Evolutionary conservation across 2,329 filamentous ascomycete genomes (phyloP).

Genomic region (Trichoderma sp.): DNA sequence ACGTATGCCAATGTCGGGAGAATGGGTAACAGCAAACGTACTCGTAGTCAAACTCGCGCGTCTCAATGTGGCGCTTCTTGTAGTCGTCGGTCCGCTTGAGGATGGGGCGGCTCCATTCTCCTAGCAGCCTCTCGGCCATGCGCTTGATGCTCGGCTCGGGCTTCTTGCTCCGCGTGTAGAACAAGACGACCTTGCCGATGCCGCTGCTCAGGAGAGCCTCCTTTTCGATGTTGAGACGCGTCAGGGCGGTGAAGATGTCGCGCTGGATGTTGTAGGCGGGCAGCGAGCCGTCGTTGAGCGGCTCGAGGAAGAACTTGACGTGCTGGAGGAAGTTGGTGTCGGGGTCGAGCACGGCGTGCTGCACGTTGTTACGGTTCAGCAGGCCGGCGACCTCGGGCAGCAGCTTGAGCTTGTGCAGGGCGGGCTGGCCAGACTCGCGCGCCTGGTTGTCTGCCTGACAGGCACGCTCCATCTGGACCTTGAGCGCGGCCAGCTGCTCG

Average conservation of each 20-base stretch:
- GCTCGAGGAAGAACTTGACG: slow-evolving; percentile 96
- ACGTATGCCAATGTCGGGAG: no score
- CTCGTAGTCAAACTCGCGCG: slow-evolving; percentile 65
- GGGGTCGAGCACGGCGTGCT: slow-evolving; percentile 83
- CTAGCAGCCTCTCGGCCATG: slow-evolving; percentile 87
- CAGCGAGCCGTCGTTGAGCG: slow-evolving; percentile 87
- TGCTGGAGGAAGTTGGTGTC: slow-evolving; percentile 94
- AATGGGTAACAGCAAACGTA: slow-evolving; percentile 50
- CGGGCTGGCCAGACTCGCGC: slow-evolving; percentile 76
- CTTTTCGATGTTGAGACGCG: slow-evolving; percentile 83
- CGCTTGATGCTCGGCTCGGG: slow-evolving; percentile 88
- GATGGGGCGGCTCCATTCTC: slow-evolving; percentile 94
- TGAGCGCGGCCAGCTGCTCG: slow-evolving; percentile 84
- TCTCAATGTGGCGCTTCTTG: slow-evolving; percentile 74
- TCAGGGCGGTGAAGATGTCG: slow-evolving; percentile 82
- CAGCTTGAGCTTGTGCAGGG: slow-evolving; percentile 90
- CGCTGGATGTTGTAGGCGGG: slow-evolving; percentile 98
- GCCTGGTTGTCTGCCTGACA: slow-evolving; percentile 84
- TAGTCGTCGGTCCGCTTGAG: slow-evolving; percentile 93
- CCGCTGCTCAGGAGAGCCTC: slow-evolving; percentile 87
- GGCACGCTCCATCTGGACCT: slow-evolving; percentile 85
- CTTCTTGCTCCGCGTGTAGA: slow-evolving; percentile 94
- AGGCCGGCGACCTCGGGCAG: slow-evolving; percentile 87
- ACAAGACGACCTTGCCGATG: slow-evolving; percentile 93
- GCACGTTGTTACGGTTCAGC: slow-evolving; percentile 85